phyloP scores from a whole-genome alignment of 352 stramenopile genomes.

The Saprolegnia parasitica region DNA sequence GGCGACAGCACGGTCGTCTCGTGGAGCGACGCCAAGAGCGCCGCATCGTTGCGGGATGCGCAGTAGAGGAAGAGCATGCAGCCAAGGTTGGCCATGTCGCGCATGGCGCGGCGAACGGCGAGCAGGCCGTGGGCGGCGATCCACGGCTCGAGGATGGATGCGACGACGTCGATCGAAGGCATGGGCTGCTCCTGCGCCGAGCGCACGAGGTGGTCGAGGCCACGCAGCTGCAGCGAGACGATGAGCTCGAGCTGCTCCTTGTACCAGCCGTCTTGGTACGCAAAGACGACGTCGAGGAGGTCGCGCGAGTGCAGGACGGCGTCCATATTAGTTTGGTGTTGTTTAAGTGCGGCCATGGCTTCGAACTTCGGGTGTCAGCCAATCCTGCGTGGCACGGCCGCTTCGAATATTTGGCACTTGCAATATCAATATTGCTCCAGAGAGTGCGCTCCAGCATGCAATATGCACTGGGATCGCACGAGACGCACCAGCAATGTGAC shows the following conservation, averaged over 20 bases:
- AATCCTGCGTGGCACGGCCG: too few species aligned
- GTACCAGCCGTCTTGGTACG: neutral
- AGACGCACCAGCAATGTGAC: too few species aligned
- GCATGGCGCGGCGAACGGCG: neutral
- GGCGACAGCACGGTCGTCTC: neutral
- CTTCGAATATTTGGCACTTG: too few species aligned
- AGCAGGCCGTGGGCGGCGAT: neutral
- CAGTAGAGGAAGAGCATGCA: neutral
- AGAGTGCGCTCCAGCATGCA: too few species aligned
- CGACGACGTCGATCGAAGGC: neutral
- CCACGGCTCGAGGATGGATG: neutral
- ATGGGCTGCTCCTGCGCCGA: neutral
- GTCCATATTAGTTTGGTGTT: neutral
- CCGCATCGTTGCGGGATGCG: neutral
- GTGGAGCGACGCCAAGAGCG: neutral
- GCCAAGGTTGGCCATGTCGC: neutral
- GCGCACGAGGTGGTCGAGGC: neutral
- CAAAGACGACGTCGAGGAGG: neutral
- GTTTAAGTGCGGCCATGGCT: neutral
- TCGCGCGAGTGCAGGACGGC: constrained; percentile 7
- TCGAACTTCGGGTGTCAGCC: too few species aligned
- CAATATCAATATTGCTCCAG: too few species aligned
- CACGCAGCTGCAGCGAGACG: neutral
- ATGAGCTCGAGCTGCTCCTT: neutral
- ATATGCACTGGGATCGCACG: too few species aligned